Conservation (phyloP, 139 green algal species). For the Chlorella sp. region DNA sequence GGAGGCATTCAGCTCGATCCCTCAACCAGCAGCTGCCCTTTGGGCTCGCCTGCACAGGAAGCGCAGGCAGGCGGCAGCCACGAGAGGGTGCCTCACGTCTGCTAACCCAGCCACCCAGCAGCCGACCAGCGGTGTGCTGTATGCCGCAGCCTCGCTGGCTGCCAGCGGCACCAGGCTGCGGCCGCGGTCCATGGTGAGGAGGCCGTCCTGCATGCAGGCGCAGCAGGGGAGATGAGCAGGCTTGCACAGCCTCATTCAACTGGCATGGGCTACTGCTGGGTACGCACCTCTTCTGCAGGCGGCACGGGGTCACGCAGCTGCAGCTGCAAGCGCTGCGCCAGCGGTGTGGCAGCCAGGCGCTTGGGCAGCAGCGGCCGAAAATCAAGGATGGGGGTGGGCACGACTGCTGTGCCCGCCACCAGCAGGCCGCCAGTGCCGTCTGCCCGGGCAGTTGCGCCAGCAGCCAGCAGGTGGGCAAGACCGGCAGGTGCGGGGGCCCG, state of each 20-base stretch:
- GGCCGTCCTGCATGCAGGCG: slow-evolving; percentile 18
- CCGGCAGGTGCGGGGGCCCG: background rate
- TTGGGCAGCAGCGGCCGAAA: slow-evolving; percentile 39
- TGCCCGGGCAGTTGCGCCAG: background rate
- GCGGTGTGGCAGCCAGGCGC: slow-evolving; percentile 9
- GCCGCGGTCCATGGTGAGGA: slow-evolving; percentile 47
- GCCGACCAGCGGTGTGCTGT: slow-evolving; percentile 28
- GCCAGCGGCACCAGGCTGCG: slow-evolving; percentile 36
- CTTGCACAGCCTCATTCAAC: no score
- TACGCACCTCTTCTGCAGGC: no score
- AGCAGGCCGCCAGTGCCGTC: background rate
- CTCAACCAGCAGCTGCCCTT: no score
- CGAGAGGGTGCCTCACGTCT: slow-evolving; percentile 26
- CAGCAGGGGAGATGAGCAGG: background rate
- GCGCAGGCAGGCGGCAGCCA: slow-evolving; percentile 35
- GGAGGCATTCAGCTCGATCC: no score
- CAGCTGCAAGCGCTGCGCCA: slow-evolving; percentile 24
- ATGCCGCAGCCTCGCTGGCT: slow-evolving; percentile 19
- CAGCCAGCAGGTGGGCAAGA: background rate
- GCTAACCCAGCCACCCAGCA: slow-evolving; percentile 36
- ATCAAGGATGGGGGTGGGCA: background rate
- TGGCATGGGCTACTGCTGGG: no score
- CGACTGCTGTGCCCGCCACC: slow-evolving; percentile 3
- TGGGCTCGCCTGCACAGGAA: slow-evolving; percentile 20
- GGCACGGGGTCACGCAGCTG: background rate